These are phyloP conservation scores for Fusarium sp. DNA, from an alignment of 2,329 filamentous ascomycete genomes.

Conservation along the genomic window DNA sequence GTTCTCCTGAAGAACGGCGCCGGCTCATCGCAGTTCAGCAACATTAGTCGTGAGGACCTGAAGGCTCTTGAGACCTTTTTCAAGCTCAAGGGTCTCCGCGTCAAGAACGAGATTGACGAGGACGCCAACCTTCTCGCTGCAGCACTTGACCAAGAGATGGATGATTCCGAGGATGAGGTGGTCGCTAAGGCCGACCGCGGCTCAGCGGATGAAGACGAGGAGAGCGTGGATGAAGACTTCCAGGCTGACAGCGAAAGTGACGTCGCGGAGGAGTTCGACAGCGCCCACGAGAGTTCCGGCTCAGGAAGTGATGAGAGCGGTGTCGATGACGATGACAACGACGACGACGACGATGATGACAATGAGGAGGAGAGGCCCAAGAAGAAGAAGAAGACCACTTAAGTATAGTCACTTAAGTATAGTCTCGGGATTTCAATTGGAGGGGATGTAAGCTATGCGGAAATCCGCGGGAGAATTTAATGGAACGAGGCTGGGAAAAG, in stretches of 20 bases:
- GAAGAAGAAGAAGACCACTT: slow-evolving; percentile 62
- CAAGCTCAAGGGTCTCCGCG: slow-evolving; percentile 92
- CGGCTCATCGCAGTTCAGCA: slow-evolving; percentile 95
- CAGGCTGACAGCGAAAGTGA: slow-evolving; percentile 92
- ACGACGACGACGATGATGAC: slow-evolving; percentile 55
- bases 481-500: slow-evolving; percentile 30
- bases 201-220: slow-evolving; percentile 94
- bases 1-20: slow-evolving; percentile 89
- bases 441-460: not conserved
- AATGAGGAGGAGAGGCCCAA: slow-evolving; percentile 60
- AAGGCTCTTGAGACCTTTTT: slow-evolving; percentile 97
- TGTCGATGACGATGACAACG: slow-evolving; percentile 59
- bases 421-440: not conserved
- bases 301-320: slow-evolving; percentile 70
- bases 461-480: slow-evolving; percentile 25
- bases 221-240: slow-evolving; percentile 97
- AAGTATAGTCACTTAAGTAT: slow-evolving; percentile 33
- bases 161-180: slow-evolving; percentile 85
- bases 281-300: slow-evolving; percentile 87
- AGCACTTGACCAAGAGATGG: slow-evolving; percentile 86
- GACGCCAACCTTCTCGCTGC: slow-evolving; percentile 85
- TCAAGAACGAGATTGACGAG: slow-evolving; percentile 99
- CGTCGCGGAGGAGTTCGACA: slow-evolving; percentile 96
- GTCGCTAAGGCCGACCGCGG: slow-evolving; percentile 81
- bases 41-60: slow-evolving; percentile 98